Evolutionary conservation across 2,329 filamentous ascomycete species (phyloP), one percentile per base, ranked within the genome.

Genomic region (Chrysosporium keratinophilum): DNA sequence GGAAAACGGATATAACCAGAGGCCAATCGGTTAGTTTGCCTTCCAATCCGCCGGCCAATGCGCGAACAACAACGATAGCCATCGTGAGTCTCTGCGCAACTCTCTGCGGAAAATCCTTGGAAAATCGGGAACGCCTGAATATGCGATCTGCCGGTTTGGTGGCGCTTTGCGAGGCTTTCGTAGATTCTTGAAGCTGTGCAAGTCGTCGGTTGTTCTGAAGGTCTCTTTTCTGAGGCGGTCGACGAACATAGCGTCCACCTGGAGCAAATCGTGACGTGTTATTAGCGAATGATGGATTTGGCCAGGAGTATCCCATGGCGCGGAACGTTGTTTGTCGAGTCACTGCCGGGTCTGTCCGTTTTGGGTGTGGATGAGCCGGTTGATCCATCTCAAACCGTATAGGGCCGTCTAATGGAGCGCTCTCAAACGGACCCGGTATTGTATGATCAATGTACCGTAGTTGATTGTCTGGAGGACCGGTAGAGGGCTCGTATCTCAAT

Each of bases 11-110:
- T 5, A 62, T 59, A 7, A 77, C 65, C n/a, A 77, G 62, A 0
- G 65, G 57, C 73, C 74, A 76, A 54, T 77, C 71, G 33, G 76
- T 62, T 28, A 66, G 59, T 53, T 61, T 69, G 4, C 65, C 68
- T 33, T 75, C 69, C 4, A 67, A 42, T 0, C 74, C 74, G 15
- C 74, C 74, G 14, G 71, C 70, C 31, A 77, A 57, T 0, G 70
- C 66, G 23, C 73, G 69, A 19, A 76, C 65, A 9, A 71, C 71
- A 28, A 71, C 67, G 19, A 76, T 70, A 9, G 73, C 70, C 35
- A 68, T 63, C 54, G 69, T 67, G 31, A 76, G 60, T 33, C 64
- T 71, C 19, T 69, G 65, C n/a, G 40, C 47, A 11, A 42, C 19
- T 9, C 42, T 46, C 17, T 52, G 47, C 3, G 56, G 52, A 19